Evolutionary conservation across 2,329 filamentous ascomycete genomes (phyloP).

Genomic region (Dactylellina cionopaga): DNA sequence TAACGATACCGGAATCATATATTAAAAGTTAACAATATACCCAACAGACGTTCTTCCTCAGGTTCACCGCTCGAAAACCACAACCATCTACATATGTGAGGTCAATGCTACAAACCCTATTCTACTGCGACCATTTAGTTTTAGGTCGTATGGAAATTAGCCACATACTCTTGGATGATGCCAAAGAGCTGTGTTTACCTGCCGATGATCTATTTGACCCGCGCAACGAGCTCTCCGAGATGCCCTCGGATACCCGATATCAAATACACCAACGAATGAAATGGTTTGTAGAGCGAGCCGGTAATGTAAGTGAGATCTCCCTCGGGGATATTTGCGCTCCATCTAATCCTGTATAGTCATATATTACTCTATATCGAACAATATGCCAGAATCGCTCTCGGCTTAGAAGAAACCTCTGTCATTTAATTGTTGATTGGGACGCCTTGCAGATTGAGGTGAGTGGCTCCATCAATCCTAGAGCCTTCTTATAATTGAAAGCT

Average conservation of each 20-base stretch:
- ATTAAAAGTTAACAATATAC: constrained; percentile 11
- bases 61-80: constrained; percentile 68
- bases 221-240: constrained; percentile 78
- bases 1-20: not conserved
- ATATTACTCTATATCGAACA: constrained; percentile 83
- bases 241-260: constrained; percentile 77
- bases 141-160: constrained; percentile 75
- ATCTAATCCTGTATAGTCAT: constrained; percentile 67
- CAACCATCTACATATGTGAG: constrained; percentile 86
- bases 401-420: constrained; percentile 86
- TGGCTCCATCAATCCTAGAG: not conserved
- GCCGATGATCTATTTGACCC: constrained; percentile 76
- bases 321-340: not conserved
- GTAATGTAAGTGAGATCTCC: constrained; percentile 59
- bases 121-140: constrained; percentile 77
- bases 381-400: constrained; percentile 91
- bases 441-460: constrained; percentile 78
- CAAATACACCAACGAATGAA: constrained; percentile 80
- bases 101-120: constrained; percentile 77
- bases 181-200: constrained; percentile 80
- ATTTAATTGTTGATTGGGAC: constrained; percentile 85
- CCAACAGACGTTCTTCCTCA: constrained; percentile 55
- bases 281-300: constrained; percentile 68
- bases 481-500: not conserved
- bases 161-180: constrained; percentile 80